These are phyloP conservation scores for Linnemannia hyalina DNA, from an alignment of 192 early-diverging fungal genomes.

Conservation along the genomic window DNA sequence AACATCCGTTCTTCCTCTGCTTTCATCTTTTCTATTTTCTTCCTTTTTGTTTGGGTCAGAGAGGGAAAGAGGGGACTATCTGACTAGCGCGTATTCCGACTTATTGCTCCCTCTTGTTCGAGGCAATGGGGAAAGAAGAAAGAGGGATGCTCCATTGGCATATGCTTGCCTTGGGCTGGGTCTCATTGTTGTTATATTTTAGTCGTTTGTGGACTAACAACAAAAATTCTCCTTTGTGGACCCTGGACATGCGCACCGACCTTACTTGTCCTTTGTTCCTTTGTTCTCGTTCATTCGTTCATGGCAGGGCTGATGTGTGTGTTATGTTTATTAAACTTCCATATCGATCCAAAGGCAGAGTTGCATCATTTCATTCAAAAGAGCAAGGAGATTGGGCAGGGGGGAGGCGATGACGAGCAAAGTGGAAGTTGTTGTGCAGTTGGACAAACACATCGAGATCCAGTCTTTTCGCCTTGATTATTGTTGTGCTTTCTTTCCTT, in stretches of 20 bases:
- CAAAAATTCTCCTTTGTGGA: not conserved
- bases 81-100: not conserved
- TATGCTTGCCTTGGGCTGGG: not conserved
- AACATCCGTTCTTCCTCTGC: not conserved
- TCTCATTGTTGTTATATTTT: not conserved
- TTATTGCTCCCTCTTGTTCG: not conserved
- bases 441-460: not conserved
- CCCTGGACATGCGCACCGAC: conserved; percentile 3
- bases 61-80: not conserved
- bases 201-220: not conserved
- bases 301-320: not conserved
- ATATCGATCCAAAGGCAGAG: not conserved
- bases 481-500: not conserved
- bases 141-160: not conserved
- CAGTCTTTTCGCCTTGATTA: not conserved
- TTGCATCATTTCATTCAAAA: not conserved
- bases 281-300: not conserved
- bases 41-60: not conserved
- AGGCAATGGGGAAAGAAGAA: not conserved
- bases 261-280: not conserved
- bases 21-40: not conserved
- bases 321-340: not conserved
- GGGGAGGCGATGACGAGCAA: not conserved
- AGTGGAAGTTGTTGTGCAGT: conserved; percentile 3
- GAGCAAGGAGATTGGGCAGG: too few relatives aligned